Evolutionary conservation across 129 eudicot species (phyloP).

Genomic region (Helianthus annuus): HanXRQr2.0-SUNRISE NC_035442.2:37543585-37544084

Average conservation of each 20-base stretch:
- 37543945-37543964: conserved; percentile 56
- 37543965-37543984: conserved; percentile 93
- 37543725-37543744: conserved; percentile 67
- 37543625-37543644: neutral
- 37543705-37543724: conserved; percentile 74
- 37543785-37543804: conserved; percentile 95
- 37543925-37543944: conserved; percentile 85
- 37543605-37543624: neutral
- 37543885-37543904: conserved; percentile 66
- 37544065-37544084: conserved; percentile 75
- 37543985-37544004: conserved; percentile 89
- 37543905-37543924: conserved; percentile 98
- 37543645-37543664: neutral
- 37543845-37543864: neutral
- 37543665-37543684: neutral
- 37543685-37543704: conserved; percentile 7
- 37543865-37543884: neutral
- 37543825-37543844: neutral
- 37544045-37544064: conserved; percentile 86
- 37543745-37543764: conserved; percentile 70
- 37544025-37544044: conserved; percentile 97
- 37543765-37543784: conserved; percentile 70
- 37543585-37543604: too few relatives aligned
- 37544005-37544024: conserved; percentile 89
- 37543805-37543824: conserved; percentile 89